phyloP scores from a whole-genome alignment of 2,329 filamentous ascomycete genomes.

The Hypoxylon sp. region DNA sequence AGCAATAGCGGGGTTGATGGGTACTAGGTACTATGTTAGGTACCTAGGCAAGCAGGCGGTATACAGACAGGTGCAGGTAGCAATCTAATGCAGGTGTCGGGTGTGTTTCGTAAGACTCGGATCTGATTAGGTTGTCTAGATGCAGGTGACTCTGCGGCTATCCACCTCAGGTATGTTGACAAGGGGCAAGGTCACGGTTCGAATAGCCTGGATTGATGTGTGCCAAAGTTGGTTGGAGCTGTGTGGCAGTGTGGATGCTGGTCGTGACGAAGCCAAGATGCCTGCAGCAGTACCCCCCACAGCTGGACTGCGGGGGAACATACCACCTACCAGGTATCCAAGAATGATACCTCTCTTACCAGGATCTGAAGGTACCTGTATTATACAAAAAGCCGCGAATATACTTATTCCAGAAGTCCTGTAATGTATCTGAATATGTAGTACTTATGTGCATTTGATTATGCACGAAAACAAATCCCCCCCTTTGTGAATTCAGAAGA shows the following conservation, averaged over 20 bases:
- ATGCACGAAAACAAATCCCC: too few relatives aligned
- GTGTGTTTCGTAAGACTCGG: constrained; percentile 14
- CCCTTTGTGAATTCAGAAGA: background rate
- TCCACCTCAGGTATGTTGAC: constrained; percentile 22
- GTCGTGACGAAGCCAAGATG: constrained; percentile 36
- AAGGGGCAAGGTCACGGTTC: constrained; percentile 17
- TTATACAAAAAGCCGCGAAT: background rate
- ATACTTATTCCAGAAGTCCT: background rate
- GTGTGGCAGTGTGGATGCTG: constrained; percentile 14
- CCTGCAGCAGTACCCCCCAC: constrained; percentile 10
- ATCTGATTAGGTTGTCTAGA: constrained; percentile 22
- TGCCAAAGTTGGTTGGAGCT: constrained; percentile 23
- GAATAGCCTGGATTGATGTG: constrained; percentile 22
- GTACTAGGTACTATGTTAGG: constrained; percentile 4
- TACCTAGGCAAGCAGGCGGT: constrained; percentile 2
- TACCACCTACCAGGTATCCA: background rate
- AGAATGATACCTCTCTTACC: background rate
- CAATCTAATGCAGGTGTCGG: constrained; percentile 27
- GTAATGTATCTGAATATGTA: background rate
- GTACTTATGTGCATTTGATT: too few relatives aligned
- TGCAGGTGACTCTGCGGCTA: constrained; percentile 27
- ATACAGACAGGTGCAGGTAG: constrained; percentile 1
- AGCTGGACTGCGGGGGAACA: constrained; percentile 27
- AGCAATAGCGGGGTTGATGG: constrained; percentile 20
- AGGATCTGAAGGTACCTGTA: background rate